These are phyloP conservation scores for Lachnellula cervina DNA, from an alignment of 2,329 filamentous ascomycete genomes.

Conservation along the genomic window DNA sequence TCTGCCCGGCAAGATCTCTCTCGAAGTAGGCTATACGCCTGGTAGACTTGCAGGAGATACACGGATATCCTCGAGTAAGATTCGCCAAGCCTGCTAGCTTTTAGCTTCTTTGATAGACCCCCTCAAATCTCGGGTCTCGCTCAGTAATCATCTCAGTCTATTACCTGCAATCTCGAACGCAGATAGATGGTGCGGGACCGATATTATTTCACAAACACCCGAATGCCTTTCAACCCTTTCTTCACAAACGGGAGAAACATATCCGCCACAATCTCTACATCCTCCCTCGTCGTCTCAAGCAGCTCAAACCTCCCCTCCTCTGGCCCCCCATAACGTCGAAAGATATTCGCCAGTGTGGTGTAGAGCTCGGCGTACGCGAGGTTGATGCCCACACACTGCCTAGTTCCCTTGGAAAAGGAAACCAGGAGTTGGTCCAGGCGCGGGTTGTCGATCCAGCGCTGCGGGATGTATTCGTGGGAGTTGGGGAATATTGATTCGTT, in stretches of 20 bases:
- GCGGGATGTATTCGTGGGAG: constrained; percentile 35
- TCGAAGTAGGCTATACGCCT: too few species aligned
- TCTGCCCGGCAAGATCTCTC: too few species aligned
- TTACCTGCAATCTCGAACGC: too few species aligned
- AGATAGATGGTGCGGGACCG: too few species aligned
- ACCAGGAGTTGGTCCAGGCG: constrained; percentile 35
- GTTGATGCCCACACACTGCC: constrained; percentile 37
- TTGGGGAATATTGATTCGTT: constrained; percentile 35
- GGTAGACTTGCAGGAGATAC: too few species aligned
- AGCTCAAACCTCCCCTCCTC: constrained; percentile 20
- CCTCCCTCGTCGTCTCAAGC: constrained; percentile 23
- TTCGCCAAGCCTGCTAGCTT: too few species aligned
- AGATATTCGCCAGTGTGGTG: constrained; percentile 9
- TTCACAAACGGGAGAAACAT: constrained; percentile 8
- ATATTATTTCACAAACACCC: not conserved
- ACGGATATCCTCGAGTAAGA: too few species aligned
- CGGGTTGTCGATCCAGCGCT: constrained; percentile 36
- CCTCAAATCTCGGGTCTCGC: too few species aligned
- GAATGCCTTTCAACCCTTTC: constrained; percentile 7
- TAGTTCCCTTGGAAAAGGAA: constrained; percentile 38
- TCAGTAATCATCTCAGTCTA: too few species aligned
- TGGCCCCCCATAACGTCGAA: constrained; percentile 13
- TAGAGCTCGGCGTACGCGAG: constrained; percentile 18
- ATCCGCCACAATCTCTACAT: constrained; percentile 17
- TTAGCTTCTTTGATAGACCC: too few species aligned